These are phyloP conservation scores for Phlebopus sp. DNA, from an alignment of 1,284 basidiomycete species.

Conservation along the genomic window DNA sequence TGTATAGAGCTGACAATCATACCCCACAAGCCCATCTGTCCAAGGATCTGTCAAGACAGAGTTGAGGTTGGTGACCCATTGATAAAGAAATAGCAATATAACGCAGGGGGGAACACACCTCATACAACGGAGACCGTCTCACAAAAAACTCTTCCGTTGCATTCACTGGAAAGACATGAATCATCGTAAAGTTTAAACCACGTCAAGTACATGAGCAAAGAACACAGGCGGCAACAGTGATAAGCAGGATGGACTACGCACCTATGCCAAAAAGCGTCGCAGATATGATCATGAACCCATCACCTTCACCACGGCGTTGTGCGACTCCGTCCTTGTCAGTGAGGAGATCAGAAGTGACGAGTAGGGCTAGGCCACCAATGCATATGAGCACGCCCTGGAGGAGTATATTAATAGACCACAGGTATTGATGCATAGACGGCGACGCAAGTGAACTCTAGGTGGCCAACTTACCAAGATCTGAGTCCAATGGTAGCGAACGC, in stretches of 20 bases:
- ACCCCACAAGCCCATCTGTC: conserved; percentile 76
- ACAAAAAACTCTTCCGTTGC: conserved; percentile 81
- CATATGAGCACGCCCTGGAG: conserved; percentile 66
- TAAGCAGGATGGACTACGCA: conserved; percentile 35
- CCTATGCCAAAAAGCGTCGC: conserved; percentile 78
- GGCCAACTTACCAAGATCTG: conserved; percentile 56
- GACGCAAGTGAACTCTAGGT: background rate
- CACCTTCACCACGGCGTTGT: conserved; percentile 61
- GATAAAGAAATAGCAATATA: conserved; percentile 2
- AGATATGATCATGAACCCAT: conserved; percentile 76
- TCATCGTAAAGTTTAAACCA: background rate
- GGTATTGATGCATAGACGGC: background rate
- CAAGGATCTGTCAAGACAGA: conserved; percentile 52
- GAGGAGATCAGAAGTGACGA: conserved; percentile 64
- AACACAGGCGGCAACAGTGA: no score
- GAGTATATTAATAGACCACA: background rate
- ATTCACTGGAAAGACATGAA: conserved; percentile 47
- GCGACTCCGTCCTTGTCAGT: conserved; percentile 65
- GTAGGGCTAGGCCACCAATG: conserved; percentile 66
- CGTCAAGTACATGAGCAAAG: background rate
- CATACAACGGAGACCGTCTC: conserved; percentile 69
- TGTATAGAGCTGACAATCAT: conserved; percentile 71
- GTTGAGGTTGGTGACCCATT: background rate
- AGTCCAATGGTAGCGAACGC: conserved; percentile 71
- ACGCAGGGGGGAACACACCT: conserved; percentile 35